Base-by-base conservation (phyloP, 2,329 filamentous ascomycete species). In the Stachybotrys elegans region DNA sequence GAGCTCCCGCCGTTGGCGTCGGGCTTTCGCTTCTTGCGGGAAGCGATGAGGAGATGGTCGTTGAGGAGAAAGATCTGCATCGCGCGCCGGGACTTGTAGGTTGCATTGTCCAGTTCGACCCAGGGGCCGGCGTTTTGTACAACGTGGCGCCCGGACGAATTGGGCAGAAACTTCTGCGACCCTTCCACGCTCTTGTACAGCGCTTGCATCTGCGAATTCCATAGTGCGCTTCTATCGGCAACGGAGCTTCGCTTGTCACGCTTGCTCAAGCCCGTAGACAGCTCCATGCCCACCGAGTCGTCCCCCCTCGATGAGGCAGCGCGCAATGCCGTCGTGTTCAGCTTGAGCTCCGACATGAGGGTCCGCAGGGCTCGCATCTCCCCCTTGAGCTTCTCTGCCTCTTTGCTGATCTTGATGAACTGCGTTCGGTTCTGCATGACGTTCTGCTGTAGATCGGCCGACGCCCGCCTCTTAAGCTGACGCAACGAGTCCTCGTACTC, bases 361-460 rank as follows among this genome's bases (percentile, higher is more conserved):
- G 88, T 88, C 36, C 88, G 82, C 23, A 98, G 78, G 6, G 88
- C 88, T 42, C 88, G 81, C 93, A 98, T 97, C 65, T 98, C 93
- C 44, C 82, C 81, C 68, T 97, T 97, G 46, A 98, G 80, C 70
- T 95, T 96, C 67, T 98, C 93, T 2, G 94, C 93, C 69, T 98
- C 93, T 67, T 97, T 96, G 62, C 91, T 96, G 65, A 98, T 97
- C 67, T 95, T 95, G 73, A 98, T 97, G 61, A 98, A 98, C 59
- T 97, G 93, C 0, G 89, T 95, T 40, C 93, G 83, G 66, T 98
- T 98, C 65, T 96, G 91, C 67, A 95, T 92, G 41, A 98, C 86
- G 66, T 91, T 97, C 60, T 94, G 88, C 65, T 97, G 92, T 19
- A 98, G 74, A 55, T 97, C 91, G 40, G 82, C 77, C 5, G 86